phyloP scores from a whole-genome alignment of 176 grass and related monocot species.

The Chrysopogon serrulatus region DNA sequence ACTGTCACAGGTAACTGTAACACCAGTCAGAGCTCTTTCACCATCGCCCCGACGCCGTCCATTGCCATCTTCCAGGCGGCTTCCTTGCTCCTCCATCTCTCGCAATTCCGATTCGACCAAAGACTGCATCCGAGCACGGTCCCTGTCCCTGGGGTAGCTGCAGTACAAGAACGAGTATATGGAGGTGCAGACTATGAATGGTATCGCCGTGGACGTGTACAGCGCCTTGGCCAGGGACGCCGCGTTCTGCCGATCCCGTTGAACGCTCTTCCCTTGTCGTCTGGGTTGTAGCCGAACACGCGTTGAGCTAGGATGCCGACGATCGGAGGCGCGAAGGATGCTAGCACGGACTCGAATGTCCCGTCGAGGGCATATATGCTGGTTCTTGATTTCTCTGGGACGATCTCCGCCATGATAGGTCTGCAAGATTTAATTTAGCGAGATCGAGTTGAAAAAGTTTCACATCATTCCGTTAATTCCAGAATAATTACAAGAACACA shows the following conservation, averaged over 20 bases:
- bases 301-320: conserved; percentile 74
- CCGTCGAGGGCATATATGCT: conserved; percentile 83
- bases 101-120: conserved; percentile 61
- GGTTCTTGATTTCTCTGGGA: conserved; percentile 78
- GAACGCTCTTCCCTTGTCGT: conserved; percentile 19
- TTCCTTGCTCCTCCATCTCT: conserved; percentile 38
- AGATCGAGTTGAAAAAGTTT: background rate
- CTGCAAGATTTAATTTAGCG: conserved; percentile 33
- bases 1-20: background rate
- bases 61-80: conserved; percentile 8
- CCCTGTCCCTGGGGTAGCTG: conserved; percentile 83
- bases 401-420: conserved; percentile 93
- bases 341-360: conserved; percentile 71
- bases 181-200: conserved; percentile 55
- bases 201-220: conserved; percentile 61
- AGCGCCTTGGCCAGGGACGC: conserved; percentile 74
- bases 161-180: conserved; percentile 89
- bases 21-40: background rate
- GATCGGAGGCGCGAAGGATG: conserved; percentile 76
- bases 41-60: conserved; percentile 3
- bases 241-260: conserved; percentile 55
- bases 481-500: background rate
- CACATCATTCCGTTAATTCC: background rate
- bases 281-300: conserved; percentile 62
- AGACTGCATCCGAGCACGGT: conserved; percentile 73